Base-by-base conservation (phyloP, 176 grass and related monocot genomes). In the Zoysia japonica region DNA sequence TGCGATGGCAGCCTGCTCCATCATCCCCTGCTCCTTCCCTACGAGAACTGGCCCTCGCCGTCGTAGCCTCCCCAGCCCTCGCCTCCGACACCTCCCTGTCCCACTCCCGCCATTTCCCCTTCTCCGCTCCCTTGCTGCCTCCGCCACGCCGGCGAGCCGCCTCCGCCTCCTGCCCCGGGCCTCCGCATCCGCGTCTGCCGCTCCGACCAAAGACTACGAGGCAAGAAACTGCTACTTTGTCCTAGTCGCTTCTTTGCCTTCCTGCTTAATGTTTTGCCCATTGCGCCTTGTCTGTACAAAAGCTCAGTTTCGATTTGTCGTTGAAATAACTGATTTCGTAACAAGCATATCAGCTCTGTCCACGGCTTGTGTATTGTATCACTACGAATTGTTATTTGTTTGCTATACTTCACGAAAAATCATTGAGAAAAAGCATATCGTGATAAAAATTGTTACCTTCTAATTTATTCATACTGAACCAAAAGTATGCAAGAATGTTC, bases 191-290 rank as follows among this genome's bases (percentile, higher is more conserved):
- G 65, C 71, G 40, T 76, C 77, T 1, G 20, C 77, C 42, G 20
- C 87, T 9, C 48, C 71, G 9, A n/a, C 56, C 13, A 54, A 85
- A 56, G 82, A 80, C 43, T 88, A 88, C 82, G 87, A 88, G 87
- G 87, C 82, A 84, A 88, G 81, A 35, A 1, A 42, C 65, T 15
- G 1, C 5, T 46, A 6, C 37, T 10, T 7, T 51, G 36, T 20
- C 56, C 38, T 19, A 28, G 16, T 78, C 4, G 39, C 60, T 46
- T 42, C 5, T 42, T 65, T 37, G 45, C 3, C 5, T 40, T 41
- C 41, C 55, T 66, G 56, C 70, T 86, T 73, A 17, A 17, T 47
- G 56, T 59, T 59, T 19, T 19, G 54, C 16, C 19, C 7, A n/a
- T 6, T 49, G 48, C 6, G 19, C 16, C 54, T 57, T 57, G 54